Conservation (phyloP, 1,139 yeast species). For the Kodamaea arcana region DNA sequence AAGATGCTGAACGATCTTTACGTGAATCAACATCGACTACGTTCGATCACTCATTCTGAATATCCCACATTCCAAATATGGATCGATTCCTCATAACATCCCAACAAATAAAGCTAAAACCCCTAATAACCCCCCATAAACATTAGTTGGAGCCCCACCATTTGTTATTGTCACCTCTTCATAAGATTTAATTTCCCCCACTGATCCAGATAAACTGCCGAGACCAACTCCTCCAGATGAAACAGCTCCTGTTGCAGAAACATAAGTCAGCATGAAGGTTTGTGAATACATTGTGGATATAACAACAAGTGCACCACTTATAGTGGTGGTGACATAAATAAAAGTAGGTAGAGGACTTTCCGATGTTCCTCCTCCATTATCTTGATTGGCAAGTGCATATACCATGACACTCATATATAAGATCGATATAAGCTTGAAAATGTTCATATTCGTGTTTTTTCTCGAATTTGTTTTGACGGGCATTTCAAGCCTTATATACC, state of each 20-base stretch:
- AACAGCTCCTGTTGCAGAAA: slow-evolving; percentile 18
- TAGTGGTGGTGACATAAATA: slow-evolving; percentile 36
- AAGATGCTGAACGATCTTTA: too few relatives aligned
- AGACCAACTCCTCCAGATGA: slow-evolving; percentile 35
- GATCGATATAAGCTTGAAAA: slow-evolving; percentile 1
- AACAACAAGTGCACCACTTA: slow-evolving; percentile 27
- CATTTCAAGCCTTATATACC: not conserved
- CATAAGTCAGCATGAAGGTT: slow-evolving; percentile 24
- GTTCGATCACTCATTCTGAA: not conserved
- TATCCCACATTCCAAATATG: not conserved
- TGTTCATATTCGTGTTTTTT: slow-evolving; percentile 1
- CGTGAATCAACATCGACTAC: too few relatives aligned
- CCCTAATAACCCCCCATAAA: not conserved
- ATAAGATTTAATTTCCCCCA: slow-evolving; percentile 35
- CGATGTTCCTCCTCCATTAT: slow-evolving; percentile 15
- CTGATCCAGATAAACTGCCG: slow-evolving; percentile 31
- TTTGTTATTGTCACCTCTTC: slow-evolving; percentile 23
- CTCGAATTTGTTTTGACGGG: not conserved
- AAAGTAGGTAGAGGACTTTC: slow-evolving; percentile 12
- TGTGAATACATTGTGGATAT: slow-evolving; percentile 29
- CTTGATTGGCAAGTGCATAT: slow-evolving; percentile 23
- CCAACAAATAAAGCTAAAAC: not conserved
- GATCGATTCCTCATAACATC: not conserved
- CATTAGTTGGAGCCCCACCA: not conserved
- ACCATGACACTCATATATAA: slow-evolving; percentile 3